Percentiles rank a stretch among this genome's conserved stretches.
These are phyloP conservation scores for Parachlorella kessleri DNA, from an alignment of 139 green algal genomes.

Conservation along the genomic window DNA sequence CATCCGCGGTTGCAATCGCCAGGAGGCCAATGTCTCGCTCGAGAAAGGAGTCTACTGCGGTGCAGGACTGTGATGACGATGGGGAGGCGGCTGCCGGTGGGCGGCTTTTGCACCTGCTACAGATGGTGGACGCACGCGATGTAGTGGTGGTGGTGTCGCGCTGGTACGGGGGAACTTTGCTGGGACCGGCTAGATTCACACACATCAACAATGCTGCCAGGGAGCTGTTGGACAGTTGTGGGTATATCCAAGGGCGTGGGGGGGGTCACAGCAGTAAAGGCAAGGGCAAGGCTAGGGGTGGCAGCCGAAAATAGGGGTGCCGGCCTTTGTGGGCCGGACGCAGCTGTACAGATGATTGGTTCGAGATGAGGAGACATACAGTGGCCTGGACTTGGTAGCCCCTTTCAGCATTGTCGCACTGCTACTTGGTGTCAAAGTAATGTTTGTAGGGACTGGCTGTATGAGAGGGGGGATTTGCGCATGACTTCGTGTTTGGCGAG, in stretches of 20 bases:
- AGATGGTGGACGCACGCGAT: conserved; percentile 48
- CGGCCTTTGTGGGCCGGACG: no score
- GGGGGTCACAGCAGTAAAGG: conserved; percentile 14
- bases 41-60: no score
- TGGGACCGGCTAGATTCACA: conserved; percentile 79
- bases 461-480: no score
- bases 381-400: no score
- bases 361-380: no score
- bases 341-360: neutral
- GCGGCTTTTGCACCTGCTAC: conserved; percentile 82
- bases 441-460: no score
- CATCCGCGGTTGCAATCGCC: no score
- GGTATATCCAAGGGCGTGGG: conserved; percentile 26
- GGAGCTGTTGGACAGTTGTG: conserved; percentile 62
- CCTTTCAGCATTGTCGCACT: no score
- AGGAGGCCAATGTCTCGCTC: no score
- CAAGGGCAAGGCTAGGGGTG: conserved; percentile 18
- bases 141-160: conserved; percentile 78
- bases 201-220: conserved; percentile 88
- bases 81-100: conserved; percentile 82
- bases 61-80: conserved; percentile 88
- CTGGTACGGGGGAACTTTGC: conserved; percentile 81
- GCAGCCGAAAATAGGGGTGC: no score
- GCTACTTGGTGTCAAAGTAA: no score
- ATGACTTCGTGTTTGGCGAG: no score